These are phyloP conservation scores for Elongisporangium prolatum DNA, from an alignment of 352 stramenopile genomes.

Conservation along the genomic window DNA sequence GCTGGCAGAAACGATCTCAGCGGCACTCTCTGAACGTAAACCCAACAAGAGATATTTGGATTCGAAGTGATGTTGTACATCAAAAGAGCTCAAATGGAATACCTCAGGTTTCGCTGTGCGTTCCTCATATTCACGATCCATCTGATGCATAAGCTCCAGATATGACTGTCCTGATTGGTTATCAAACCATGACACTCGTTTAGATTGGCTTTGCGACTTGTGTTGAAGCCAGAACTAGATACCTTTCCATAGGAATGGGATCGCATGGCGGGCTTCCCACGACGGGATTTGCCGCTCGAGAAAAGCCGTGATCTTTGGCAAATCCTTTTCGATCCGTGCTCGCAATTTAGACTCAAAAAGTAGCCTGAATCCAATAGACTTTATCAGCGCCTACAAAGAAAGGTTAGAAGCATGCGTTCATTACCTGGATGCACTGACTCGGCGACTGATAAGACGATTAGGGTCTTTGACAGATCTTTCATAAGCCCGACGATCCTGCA, in stretches of 20 bases:
- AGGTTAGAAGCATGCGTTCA: not conserved
- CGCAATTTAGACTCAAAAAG: conserved; percentile 25
- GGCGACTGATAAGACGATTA: not conserved
- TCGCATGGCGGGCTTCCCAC: conserved; percentile 29
- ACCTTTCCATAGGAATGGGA: conserved; percentile 38
- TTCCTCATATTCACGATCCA: conserved; percentile 17
- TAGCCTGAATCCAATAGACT: not conserved
- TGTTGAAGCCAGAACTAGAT: not conserved
- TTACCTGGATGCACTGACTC: not conserved
- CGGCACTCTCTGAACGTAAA: not conserved
- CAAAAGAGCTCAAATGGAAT: not conserved
- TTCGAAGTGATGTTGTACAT: not conserved
- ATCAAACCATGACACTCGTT: not conserved
- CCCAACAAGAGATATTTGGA: not conserved
- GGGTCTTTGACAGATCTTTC: not conserved
- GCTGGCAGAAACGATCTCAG: not conserved
- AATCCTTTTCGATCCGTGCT: conserved; percentile 28
- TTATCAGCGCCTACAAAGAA: too few species aligned
- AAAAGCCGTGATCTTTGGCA: conserved; percentile 37
- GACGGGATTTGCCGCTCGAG: conserved; percentile 27
- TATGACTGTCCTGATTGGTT: conserved; percentile 20
- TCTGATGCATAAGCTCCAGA: conserved; percentile 21
- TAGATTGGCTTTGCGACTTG: not conserved
- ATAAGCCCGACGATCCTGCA: not conserved
- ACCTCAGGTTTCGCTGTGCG: conserved; percentile 4